phyloP scores from a whole-genome alignment of 2,329 filamentous ascomycete genomes.

The Aschersonia sp. region DNA sequence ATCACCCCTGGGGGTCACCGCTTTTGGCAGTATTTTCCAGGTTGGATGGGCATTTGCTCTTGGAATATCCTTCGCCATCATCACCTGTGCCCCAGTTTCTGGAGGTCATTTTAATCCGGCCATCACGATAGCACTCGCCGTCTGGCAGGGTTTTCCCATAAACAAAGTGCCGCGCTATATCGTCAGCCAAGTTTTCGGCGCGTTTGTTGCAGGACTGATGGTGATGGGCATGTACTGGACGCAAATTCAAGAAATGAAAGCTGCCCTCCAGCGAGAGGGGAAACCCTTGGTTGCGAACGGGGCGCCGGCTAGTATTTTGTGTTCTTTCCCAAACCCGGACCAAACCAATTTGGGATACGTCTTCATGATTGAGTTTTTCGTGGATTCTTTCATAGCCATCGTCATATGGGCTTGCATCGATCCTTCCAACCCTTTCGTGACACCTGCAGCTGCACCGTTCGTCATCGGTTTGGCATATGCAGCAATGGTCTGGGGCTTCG shows the following conservation, averaged over 20 bases:
- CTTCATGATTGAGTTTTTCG: slow-evolving; percentile 45
- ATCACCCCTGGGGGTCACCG: slow-evolving; percentile 15
- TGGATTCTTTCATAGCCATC: slow-evolving; percentile 39
- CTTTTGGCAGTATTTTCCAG: slow-evolving; percentile 34
- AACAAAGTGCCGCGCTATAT: slow-evolving; percentile 43
- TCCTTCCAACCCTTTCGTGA: slow-evolving; percentile 42
- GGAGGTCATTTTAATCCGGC: slow-evolving; percentile 42
- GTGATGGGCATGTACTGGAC: slow-evolving; percentile 42
- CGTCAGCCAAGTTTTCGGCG: slow-evolving; percentile 38
- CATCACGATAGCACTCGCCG: slow-evolving; percentile 27
- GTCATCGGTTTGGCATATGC: slow-evolving; percentile 41
- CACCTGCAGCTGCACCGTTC: slow-evolving; percentile 30
- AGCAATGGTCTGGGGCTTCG: slow-evolving; percentile 41
- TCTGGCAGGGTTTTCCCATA: slow-evolving; percentile 45
- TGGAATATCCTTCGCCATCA: slow-evolving; percentile 44
- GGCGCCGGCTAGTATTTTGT: slow-evolving; percentile 39
- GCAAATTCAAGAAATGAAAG: slow-evolving; percentile 20
- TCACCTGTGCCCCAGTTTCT: slow-evolving; percentile 35
- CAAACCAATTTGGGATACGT: slow-evolving; percentile 40
- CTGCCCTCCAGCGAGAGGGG: slow-evolving; percentile 20
- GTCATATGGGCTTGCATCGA: slow-evolving; percentile 44
- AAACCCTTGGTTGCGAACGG: slow-evolving; percentile 20
- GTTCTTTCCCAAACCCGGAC: slow-evolving; percentile 32
- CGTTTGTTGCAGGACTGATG: slow-evolving; percentile 38
- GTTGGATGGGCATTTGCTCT: slow-evolving; percentile 40